These are phyloP conservation scores for Sarcodon sp. DNA, from an alignment of 768 basidiomycete species.

Conservation along the genomic window DNA sequence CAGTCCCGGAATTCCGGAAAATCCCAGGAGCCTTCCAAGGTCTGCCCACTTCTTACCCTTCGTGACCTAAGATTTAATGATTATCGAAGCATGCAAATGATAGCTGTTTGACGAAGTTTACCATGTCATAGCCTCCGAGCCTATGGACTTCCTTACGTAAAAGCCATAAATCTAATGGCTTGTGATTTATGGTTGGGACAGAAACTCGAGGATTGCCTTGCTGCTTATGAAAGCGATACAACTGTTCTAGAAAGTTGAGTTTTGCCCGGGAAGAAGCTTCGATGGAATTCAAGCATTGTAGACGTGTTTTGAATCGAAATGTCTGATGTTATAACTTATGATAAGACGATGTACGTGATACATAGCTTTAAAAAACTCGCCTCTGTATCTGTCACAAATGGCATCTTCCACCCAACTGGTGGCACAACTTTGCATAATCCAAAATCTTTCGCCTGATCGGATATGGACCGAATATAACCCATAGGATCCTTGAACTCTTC, in stretches of 20 bases:
- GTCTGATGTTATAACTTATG: slow-evolving; percentile 27
- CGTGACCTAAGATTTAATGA: slow-evolving; percentile 44
- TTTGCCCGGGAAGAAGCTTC: slow-evolving; percentile 96
- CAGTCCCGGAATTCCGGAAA: slow-evolving; percentile 69
- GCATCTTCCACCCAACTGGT: slow-evolving; percentile 89
- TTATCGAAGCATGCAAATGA: slow-evolving; percentile 4
- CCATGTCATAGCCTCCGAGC: slow-evolving; percentile 78
- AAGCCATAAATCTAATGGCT: slow-evolving; percentile 87
- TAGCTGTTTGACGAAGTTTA: slow-evolving; percentile 22
- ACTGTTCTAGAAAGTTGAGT: slow-evolving; percentile 92
- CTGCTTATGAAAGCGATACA: slow-evolving; percentile 94
- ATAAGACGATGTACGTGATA: slow-evolving; percentile 8
- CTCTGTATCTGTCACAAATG: slow-evolving; percentile 91
- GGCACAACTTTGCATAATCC: slow-evolving; percentile 97
- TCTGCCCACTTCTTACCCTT: slow-evolving; percentile 81
- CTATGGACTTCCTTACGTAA: slow-evolving; percentile 86
- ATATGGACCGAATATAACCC: slow-evolving; percentile 80
- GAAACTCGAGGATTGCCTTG: slow-evolving; percentile 83
- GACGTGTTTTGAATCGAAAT: slow-evolving; percentile 91
- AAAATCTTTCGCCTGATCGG: slow-evolving; percentile 53
- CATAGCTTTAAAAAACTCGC: slow-evolving; percentile 31
- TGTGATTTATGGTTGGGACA: slow-evolving; percentile 91
- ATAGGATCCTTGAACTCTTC: slow-evolving; percentile 94
- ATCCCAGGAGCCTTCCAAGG: slow-evolving; percentile 72
- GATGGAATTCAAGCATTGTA: slow-evolving; percentile 91